Evolutionary conservation across 768 basidiomycete species (phyloP).

Genomic region (Rhodotorula kratochvilovae): DNA sequence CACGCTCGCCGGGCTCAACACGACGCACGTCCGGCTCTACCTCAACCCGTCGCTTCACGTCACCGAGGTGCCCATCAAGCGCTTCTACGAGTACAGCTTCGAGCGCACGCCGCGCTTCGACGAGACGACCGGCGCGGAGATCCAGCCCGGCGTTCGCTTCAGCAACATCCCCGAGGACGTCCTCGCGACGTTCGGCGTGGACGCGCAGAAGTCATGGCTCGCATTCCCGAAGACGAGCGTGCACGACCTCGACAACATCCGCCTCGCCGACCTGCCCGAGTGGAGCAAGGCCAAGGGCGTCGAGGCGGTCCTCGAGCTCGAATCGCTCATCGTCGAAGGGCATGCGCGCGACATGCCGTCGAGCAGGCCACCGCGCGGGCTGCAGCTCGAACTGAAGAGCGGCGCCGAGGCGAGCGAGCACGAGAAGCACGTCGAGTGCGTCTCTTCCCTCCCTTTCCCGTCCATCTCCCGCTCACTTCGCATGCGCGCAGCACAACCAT

Average conservation of each 20-base stretch:
- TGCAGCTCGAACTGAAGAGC: constrained; percentile 75
- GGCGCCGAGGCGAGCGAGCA: constrained; percentile 40
- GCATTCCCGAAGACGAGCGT: constrained; percentile 80
- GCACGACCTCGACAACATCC: constrained; percentile 94
- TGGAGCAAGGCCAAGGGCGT: constrained; percentile 58
- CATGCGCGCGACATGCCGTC: constrained; percentile 73
- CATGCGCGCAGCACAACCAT: constrained; percentile 74
- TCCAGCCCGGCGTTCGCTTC: constrained; percentile 61
- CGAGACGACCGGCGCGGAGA: constrained; percentile 56
- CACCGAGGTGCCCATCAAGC: constrained; percentile 80
- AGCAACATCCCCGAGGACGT: constrained; percentile 71
- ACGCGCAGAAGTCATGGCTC: constrained; percentile 86
- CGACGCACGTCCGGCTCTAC: constrained; percentile 62
- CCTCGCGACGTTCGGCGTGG: constrained; percentile 90
- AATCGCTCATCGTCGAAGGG: constrained; percentile 88
- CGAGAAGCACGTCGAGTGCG: constrained; percentile 12
- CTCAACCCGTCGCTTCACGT: constrained; percentile 63
- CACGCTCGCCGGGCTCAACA: constrained; percentile 45
- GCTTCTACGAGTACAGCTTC: constrained; percentile 81
- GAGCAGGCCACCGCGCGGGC: constrained; percentile 72
- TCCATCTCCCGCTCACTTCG: not conserved
- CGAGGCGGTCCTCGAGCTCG: constrained; percentile 76
- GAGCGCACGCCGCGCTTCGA: constrained; percentile 60
- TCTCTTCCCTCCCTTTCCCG: not conserved
- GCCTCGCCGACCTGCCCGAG: constrained; percentile 62